Evolutionary conservation across 768 basidiomycete genomes (phyloP), one percentile per base, ranked within the genome.

Genomic region (Macrolepiota dolichaula): DNA sequence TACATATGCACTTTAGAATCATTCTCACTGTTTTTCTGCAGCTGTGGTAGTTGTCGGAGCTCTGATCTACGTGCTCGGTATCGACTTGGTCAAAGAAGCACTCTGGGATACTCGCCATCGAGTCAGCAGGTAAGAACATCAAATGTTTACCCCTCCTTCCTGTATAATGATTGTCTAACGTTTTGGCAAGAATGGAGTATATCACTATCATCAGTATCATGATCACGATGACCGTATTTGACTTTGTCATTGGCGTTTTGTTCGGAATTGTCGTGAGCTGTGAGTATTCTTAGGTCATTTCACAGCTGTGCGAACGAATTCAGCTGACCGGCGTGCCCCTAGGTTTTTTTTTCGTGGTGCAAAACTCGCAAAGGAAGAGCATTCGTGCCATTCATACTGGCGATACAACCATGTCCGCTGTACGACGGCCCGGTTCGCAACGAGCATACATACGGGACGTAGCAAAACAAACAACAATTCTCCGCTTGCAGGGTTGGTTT

Each of bases 341-440:
- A 92, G 92, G 89, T 68, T 80, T 98, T 73, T 97, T 96, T 77
- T 99, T 99, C 69, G 96, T 99, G n/a, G 81, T 98, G 1, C 93
- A 96, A 68, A 96, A 92, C 62, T 97, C 95, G 0, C 90, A 89
- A 66, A 74, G 92, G 15, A 76, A 84, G 49, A 93, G 94, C 64
- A 94, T 99, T 62, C 85, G 96, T 9, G 83, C 88, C 0, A 80
- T 94, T 38, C 87, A 92, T 70, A 88, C 88, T 2, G 96, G 96
- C 0, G 87, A 92, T 54, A 83, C 87, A 0, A 89, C 90, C 0
- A 86, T 94, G 71, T 97, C 95, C 1, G 93, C 95, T 1, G 96
- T 98, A 3, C 86, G 96, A 10, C 79, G 96, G 22, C 96, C 96
- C 0, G 87, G 87, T 59, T 81, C 88, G 3, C 96, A 98, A 70